These are phyloP conservation scores for Diaporthe longicolla DNA, from an alignment of 2,329 filamentous ascomycete species.

Conservation along the genomic window DNA sequence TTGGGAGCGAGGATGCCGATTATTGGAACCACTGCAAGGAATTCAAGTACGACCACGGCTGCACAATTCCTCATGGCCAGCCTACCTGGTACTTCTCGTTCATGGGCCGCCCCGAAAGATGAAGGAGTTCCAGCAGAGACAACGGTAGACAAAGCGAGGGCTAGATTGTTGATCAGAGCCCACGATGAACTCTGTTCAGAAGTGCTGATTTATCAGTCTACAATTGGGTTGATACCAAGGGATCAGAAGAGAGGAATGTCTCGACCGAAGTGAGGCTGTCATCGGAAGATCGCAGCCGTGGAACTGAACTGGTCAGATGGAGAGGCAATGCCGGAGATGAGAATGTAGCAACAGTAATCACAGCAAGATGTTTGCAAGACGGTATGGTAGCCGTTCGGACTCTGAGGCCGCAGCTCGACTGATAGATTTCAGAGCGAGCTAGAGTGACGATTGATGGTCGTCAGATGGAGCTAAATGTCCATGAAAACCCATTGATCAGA, in stretches of 20 bases:
- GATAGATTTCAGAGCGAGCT: constrained; percentile 66
- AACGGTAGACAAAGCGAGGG: background rate
- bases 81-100: constrained; percentile 7
- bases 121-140: background rate
- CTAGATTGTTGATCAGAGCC: background rate
- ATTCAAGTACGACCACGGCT: background rate
- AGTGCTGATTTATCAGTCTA: background rate
- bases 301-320: background rate
- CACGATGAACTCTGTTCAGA: too few species aligned
- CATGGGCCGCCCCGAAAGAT: background rate
- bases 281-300: background rate
- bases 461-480: constrained; percentile 59
- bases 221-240: background rate
- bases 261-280: background rate
- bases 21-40: constrained; percentile 3
- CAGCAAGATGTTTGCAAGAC: constrained; percentile 63
- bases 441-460: constrained; percentile 63
- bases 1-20: background rate
- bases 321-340: background rate
- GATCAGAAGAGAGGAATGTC: background rate
- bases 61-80: background rate
- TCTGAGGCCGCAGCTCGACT: constrained; percentile 79
- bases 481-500: constrained; percentile 48
- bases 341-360: constrained; percentile 25
- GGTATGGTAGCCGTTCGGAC: constrained; percentile 79